Percentiles rank a stretch among this genome's conserved stretches.
Evolutionary conservation across 371 early-diverging fungal species (phyloP).

Genomic region (Mucor plumbeus): DNA sequence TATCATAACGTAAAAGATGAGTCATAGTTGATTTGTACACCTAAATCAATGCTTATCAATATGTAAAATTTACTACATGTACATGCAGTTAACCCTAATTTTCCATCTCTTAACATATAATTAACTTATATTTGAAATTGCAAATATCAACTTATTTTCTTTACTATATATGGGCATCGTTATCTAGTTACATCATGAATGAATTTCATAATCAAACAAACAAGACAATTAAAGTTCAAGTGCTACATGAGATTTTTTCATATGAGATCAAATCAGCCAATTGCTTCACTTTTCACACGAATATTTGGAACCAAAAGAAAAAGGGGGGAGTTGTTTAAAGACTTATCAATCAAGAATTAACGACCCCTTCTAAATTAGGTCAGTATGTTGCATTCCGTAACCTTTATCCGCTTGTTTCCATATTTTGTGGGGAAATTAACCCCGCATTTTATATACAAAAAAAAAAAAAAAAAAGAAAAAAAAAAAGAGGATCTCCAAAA

Average conservation of each 20-base stretch:
- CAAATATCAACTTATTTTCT: not conserved
- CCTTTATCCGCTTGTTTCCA: constrained; percentile 3
- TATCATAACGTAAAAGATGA: not conserved
- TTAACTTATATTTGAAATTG: not conserved
- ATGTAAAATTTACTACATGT: no score
- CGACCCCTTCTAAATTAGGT: constrained; percentile 10
- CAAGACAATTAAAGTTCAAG: not conserved
- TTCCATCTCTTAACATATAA: no score
- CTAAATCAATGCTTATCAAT: no score
- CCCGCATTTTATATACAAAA: not conserved
- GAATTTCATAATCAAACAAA: not conserved
- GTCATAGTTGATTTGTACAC: not conserved
- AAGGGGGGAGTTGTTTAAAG: not conserved
- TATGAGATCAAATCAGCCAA: constrained; percentile 2
- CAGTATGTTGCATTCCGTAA: not conserved
- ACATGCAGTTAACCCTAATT: no score
- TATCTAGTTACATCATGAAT: constrained; percentile 1
- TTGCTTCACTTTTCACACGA: constrained; percentile 10
- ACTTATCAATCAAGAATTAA: not conserved
- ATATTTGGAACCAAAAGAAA: constrained; percentile 2
- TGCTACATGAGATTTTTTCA: not conserved
- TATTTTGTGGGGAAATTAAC: constrained; percentile 2
- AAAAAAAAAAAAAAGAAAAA: not conserved
- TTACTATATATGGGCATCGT: not conserved
- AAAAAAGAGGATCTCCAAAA: not conserved